Conservation (phyloP, 768 basidiomycete genomes). For the Pisolithus sp. region DNA sequence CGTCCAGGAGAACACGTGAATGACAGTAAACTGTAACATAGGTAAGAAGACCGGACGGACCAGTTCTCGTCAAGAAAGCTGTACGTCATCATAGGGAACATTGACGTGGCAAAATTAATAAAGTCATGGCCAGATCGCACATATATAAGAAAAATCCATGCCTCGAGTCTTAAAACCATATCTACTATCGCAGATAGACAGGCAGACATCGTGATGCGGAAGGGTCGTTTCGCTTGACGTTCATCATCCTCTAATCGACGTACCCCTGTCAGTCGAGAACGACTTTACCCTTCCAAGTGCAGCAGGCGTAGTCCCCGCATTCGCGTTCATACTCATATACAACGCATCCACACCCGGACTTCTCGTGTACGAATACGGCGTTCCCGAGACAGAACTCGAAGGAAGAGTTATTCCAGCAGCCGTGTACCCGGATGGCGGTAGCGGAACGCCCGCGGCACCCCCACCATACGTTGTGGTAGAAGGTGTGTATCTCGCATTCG, state of each 20-base stretch:
- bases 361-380: conserved; percentile 17
- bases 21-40: too few relatives aligned
- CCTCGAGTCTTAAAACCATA: too few relatives aligned
- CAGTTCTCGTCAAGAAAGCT: too few relatives aligned
- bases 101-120: too few relatives aligned
- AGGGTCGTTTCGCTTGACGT: too few relatives aligned
- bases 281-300: conserved; percentile 18
- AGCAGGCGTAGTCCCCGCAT: conserved; percentile 18
- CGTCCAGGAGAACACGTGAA: too few relatives aligned
- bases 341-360: conserved; percentile 8
- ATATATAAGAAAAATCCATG: too few relatives aligned
- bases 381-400: conserved; percentile 6
- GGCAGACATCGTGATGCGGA: too few relatives aligned
- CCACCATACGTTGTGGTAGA: conserved; percentile 5
- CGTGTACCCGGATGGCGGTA: conserved; percentile 10
- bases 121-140: too few relatives aligned
- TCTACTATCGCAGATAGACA: too few relatives aligned
- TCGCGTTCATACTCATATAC: conserved; percentile 9
- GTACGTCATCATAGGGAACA: too few relatives aligned
- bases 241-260: conserved; percentile 1
- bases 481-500: conserved; percentile 2
- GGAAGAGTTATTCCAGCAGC: conserved; percentile 7
- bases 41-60: too few relatives aligned
- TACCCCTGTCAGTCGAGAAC: conserved; percentile 12
- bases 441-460: conserved; percentile 8